Evolutionary conservation across 495 filamentous ascomycete species (phyloP), one percentile per base, ranked within the genome.

Genomic region (Darksidea phi): DNA sequence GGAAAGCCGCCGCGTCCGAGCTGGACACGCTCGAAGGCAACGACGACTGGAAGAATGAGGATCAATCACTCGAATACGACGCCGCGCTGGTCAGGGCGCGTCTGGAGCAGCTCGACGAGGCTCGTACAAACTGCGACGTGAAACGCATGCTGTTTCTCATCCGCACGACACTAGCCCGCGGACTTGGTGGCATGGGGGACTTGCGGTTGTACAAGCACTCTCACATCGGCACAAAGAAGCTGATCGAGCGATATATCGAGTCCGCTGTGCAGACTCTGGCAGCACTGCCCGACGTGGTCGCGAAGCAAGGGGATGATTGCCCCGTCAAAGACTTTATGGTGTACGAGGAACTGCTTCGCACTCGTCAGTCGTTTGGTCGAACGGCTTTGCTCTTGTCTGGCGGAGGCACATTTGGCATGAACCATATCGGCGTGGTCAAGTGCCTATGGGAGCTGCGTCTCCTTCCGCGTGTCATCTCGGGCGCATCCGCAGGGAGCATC

Each of bases 331-430:
- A 86, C 28, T 80, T 84, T 54, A 83, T 87, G 61, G 81, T 96
- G 24, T 76, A 89, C 24, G 88, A 92, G 55, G 82, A 85, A 60
- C 76, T 97, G 61, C 73, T 95, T 17, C 85, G 83, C 43, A 84
- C 91, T 4, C 80, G 90, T 53, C 90, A 95, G 72, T 88, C 89
- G 8, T 97, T 92, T 72, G 93, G 93, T 11, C 81, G 92, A 51
- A 96, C 88, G 62, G 93, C 92, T 0, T 74, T 97, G 55, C 77
- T 95, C 1, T 79, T 97, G 18, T 96, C 91, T 13, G 93, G 93
- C 15, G 93, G 93, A 8, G 93, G 88, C 0, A 97, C 91, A 0
- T 93, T 96, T 72, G 93, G 93, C 24, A 96, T 97, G 93, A 89
- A 88, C 48, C 93, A 97, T 72, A 88, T 97, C 61, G 93, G 93